Percentiles rank a stretch among this genome's conserved stretches.
Evolutionary conservation across 1,139 yeast genomes (phyloP).

Genomic region (Saccharomyces hybrid): DNA sequence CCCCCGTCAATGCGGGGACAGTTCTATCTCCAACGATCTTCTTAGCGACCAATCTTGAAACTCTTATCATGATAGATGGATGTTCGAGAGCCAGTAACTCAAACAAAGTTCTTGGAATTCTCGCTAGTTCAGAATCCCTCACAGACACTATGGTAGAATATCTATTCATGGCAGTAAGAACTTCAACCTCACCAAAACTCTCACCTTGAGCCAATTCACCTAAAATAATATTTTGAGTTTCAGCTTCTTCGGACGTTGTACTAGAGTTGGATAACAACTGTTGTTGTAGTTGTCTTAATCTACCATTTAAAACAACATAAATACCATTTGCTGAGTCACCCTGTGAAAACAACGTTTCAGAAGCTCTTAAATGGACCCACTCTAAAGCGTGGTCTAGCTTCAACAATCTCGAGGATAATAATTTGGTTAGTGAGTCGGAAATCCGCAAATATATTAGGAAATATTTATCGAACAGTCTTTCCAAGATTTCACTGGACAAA

Average conservation of each 20-base stretch:
- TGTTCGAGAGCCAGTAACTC: slow-evolving; percentile 77
- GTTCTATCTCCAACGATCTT: slow-evolving; percentile 39
- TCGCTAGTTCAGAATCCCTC: slow-evolving; percentile 87
- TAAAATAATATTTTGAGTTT: slow-evolving; percentile 34
- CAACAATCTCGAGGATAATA: slow-evolving; percentile 59
- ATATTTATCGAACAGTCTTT: slow-evolving; percentile 62
- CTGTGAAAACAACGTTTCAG: slow-evolving; percentile 69
- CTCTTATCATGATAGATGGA: slow-evolving; percentile 87
- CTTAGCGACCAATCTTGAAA: slow-evolving; percentile 79
- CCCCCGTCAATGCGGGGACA: slow-evolving; percentile 11
- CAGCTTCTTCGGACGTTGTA: not conserved
- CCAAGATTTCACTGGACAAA: slow-evolving; percentile 55
- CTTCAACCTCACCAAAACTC: slow-evolving; percentile 92
- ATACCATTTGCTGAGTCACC: slow-evolving; percentile 90
- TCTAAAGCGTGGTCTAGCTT: slow-evolving; percentile 87
- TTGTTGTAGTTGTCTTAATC: slow-evolving; percentile 57
- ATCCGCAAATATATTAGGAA: slow-evolving; percentile 70
- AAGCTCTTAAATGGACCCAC: slow-evolving; percentile 89
- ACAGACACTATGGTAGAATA: slow-evolving; percentile 74
- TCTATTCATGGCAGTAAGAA: slow-evolving; percentile 74
- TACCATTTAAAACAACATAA: slow-evolving; percentile 83
- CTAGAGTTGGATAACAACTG: slow-evolving; percentile 1
- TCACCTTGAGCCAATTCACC: slow-evolving; percentile 93
- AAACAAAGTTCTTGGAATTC: slow-evolving; percentile 84
- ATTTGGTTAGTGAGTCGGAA: slow-evolving; percentile 62